A percentile compares a stretch with the other conserved stretches of the same genome.
These are phyloP conservation scores for Lathyrus oleraceus DNA, from an alignment of 306 rosid species.

Conservation along the genomic window DNA sequence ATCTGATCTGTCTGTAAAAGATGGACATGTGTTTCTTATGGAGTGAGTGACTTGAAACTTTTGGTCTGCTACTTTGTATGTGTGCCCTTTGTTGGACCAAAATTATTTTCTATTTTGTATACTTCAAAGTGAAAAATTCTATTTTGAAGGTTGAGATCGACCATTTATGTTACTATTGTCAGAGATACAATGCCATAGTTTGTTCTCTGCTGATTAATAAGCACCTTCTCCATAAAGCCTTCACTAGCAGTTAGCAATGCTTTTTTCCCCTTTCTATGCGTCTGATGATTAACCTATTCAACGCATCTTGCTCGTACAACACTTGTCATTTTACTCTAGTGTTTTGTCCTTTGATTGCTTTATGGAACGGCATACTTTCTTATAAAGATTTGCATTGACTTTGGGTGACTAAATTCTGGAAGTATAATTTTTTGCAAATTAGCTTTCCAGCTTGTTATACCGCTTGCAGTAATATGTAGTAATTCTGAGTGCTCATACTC, in stretches of 20 bases:
- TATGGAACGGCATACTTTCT: neutral
- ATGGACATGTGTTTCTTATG: constrained; percentile 92
- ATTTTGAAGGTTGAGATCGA: neutral
- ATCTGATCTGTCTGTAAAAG: constrained; percentile 91
- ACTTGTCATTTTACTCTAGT: neutral
- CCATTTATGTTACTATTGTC: constrained; percentile 4
- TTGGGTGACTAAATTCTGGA: constrained; percentile 10
- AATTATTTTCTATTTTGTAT: constrained; percentile 1
- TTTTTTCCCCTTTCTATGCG: neutral
- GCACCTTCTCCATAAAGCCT: constrained; percentile 10
- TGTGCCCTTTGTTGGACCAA: neutral
- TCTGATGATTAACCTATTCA: neutral
- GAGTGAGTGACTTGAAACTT: constrained; percentile 66
- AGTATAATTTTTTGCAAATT: neutral
- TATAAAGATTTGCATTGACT: neutral
- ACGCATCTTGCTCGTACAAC: neutral
- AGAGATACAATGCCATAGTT: neutral
- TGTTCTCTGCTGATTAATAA: constrained; percentile 20
- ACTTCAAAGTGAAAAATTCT: constrained; percentile 12
- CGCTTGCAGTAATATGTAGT: constrained; percentile 21
- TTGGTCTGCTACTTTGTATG: neutral
- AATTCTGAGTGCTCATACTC: neutral
- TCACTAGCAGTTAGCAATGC: neutral
- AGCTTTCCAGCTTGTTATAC: constrained; percentile 2
- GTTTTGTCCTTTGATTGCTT: constrained; percentile 9